Conservation (phyloP, 2,329 filamentous ascomycete species). For the Blastomyces parvus region DNA sequence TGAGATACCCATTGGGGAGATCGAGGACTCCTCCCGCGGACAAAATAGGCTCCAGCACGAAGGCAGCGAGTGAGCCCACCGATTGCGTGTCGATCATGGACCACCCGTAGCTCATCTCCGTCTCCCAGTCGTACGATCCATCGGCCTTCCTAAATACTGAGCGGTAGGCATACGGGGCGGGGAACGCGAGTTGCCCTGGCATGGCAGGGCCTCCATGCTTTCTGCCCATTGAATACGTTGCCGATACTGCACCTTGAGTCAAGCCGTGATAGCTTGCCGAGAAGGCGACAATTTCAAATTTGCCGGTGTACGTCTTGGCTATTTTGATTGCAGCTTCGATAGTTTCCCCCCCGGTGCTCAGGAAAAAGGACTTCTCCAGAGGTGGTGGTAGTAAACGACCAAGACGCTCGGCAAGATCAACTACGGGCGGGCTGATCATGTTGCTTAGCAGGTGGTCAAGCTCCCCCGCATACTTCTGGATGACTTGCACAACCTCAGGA, state of each 20-base stretch:
- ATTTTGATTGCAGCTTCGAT: slow-evolving; percentile 56
- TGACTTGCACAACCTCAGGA: slow-evolving; percentile 48
- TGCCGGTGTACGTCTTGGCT: slow-evolving; percentile 55
- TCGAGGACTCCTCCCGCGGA: slow-evolving; percentile 52
- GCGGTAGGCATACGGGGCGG: slow-evolving; percentile 52
- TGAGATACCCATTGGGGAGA: slow-evolving; percentile 50
- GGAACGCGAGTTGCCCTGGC: slow-evolving; percentile 50
- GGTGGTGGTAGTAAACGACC: slow-evolving; percentile 39
- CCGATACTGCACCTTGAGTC: slow-evolving; percentile 44
- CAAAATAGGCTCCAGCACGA: slow-evolving; percentile 54
- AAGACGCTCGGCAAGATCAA: slow-evolving; percentile 46
- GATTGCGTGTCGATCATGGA: slow-evolving; percentile 50
- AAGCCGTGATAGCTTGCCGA: slow-evolving; percentile 54
- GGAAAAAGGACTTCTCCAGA: slow-evolving; percentile 49
- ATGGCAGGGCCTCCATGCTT: slow-evolving; percentile 40
- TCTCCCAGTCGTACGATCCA: slow-evolving; percentile 56
- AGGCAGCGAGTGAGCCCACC: slow-evolving; percentile 53
- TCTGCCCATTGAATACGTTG: slow-evolving; percentile 47
- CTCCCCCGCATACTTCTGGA: slow-evolving; percentile 40
- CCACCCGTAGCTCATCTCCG: slow-evolving; percentile 55
- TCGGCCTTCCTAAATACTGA: slow-evolving; percentile 52
- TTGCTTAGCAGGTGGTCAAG: slow-evolving; percentile 52
- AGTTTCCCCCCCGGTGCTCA: slow-evolving; percentile 49
- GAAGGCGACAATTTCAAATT: slow-evolving; percentile 55
- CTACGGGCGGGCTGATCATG: slow-evolving; percentile 50